Evolutionary conservation across 257 asterid genomes (phyloP).

Genomic region (Gentiana dahurica): DNA sequence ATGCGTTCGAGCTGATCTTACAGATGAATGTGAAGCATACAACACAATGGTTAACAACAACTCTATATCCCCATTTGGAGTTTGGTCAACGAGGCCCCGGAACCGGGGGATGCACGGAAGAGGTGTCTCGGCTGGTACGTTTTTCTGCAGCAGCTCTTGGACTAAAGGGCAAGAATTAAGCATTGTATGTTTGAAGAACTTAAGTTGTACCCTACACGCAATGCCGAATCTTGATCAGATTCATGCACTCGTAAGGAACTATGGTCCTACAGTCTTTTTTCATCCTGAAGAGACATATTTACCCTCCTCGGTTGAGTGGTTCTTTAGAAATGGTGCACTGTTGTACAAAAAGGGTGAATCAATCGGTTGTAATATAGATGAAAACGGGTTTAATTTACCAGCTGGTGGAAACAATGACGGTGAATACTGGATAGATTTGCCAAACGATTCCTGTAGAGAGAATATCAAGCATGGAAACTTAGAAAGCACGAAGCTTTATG

Average conservation of each 20-base stretch:
- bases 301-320: constrained; percentile 90
- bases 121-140: constrained; percentile 71
- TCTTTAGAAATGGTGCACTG: constrained; percentile 62
- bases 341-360: constrained; percentile 30
- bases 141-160: constrained; percentile 41
- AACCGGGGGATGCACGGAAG: constrained; percentile 56
- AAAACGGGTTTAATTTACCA: constrained; percentile 68
- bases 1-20: constrained; percentile 70
- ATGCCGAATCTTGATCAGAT: constrained; percentile 85
- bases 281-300: constrained; percentile 75
- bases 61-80: constrained; percentile 38
- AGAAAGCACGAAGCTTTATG: constrained; percentile 65
- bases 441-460: constrained; percentile 34
- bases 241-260: constrained; percentile 54
- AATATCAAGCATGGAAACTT: constrained; percentile 51
- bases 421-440: constrained; percentile 77
- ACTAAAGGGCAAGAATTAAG: constrained; percentile 30
- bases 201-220: constrained; percentile 37
- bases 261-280: constrained; percentile 76
- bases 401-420: constrained; percentile 66
- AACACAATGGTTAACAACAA: constrained; percentile 25
- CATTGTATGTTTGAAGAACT: constrained; percentile 67
- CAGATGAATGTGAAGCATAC: constrained; percentile 54
- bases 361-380: constrained; percentile 38
- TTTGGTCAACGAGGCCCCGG: constrained; percentile 55